A percentile compares a stretch with the other conserved stretches of the same genome.
Evolutionary conservation across 2,329 filamentous ascomycete genomes (phyloP).

Genomic region (Magnaporthales sp.): DNA sequence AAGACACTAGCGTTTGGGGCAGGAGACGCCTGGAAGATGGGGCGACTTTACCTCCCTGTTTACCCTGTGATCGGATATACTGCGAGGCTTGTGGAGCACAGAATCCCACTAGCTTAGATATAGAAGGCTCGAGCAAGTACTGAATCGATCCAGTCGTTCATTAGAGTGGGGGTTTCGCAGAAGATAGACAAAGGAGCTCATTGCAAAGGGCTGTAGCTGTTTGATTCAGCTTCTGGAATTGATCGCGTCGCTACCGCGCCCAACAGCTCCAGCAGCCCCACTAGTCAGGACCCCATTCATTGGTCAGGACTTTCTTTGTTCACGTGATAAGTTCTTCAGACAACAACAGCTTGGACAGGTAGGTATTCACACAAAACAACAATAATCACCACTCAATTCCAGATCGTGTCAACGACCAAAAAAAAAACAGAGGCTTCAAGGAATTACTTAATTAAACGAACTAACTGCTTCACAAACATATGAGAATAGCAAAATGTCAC

Average conservation of each 20-base stretch:
- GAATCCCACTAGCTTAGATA: neutral
- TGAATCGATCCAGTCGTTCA: neutral
- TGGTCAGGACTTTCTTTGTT: too few relatives aligned
- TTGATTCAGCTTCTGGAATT: neutral
- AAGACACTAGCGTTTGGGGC: neutral
- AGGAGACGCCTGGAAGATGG: neutral
- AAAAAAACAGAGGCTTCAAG: too few relatives aligned
- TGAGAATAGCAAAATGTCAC: too few relatives aligned
- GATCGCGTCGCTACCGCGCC: neutral
- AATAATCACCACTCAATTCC: too few relatives aligned
- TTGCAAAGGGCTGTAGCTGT: neutral
- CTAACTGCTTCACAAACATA: too few relatives aligned
- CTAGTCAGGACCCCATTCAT: too few relatives aligned
- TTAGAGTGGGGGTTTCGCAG: neutral
- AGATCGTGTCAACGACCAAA: too few relatives aligned
- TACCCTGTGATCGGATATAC: neutral
- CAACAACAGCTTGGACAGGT: too few relatives aligned
- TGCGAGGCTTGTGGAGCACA: neutral
- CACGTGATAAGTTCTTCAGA: neutral
- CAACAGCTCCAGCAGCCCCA: neutral
- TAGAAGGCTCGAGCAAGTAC: neutral
- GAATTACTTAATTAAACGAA: too few relatives aligned
- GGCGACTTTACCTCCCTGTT: neutral
- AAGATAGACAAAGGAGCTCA: neutral
- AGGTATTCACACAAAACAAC: too few relatives aligned